Evolutionary conservation across 495 filamentous ascomycete species (phyloP), one percentile per base, ranked within the genome.

Genomic region (Friedmanniomyces simplex): DNA sequence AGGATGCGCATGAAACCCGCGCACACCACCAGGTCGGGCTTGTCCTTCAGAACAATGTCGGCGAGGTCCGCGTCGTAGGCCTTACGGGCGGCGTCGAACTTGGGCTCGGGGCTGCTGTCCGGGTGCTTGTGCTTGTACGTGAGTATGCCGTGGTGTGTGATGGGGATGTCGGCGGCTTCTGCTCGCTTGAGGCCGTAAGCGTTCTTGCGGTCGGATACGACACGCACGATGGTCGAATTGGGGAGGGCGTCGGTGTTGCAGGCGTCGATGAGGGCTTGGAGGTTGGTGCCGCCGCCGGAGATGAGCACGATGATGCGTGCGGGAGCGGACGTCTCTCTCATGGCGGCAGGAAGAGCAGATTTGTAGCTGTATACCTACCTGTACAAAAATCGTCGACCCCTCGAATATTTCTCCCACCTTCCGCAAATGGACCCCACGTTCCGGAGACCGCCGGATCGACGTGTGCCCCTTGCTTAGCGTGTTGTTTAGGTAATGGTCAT

Each of bases 201-300:
- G 56, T 81, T 76, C 68, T 84, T 85, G 58, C 85, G 81, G 74
- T 96, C 96, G 46, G 85, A 89, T 28, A 94, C 79, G 8, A 96
- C 86, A 42, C 85, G 83, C 30, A 85, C 69, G 61, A 96, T 87
- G 30, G 72, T 75, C 39, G 81, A 72, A 59, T 78, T 68, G 55
- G 85, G 79, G 54, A 88, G 77, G 8, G 70, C 64, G 21, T 72
- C 10, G 18, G 74, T 69, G 32, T 72, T 69, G 47, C 79, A 73
- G 48, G 85, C 84, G 70, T 95, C 85, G 65, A 96, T 93, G 39
- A 96, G 78, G 32, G 89, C 89, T 74, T 95, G 89, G 24, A 97
- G 82, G 67, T 96, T 96, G 49, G 87, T 81, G 60, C 91, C 91
- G 61, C 78, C 82, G 67, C 87, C 91, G 55, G 84, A 91, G 52